Evolutionary conservation across 257 asterid genomes (phyloP), one percentile per base, ranked within the genome.

Genomic region (Asclepias syriaca): DNA sequence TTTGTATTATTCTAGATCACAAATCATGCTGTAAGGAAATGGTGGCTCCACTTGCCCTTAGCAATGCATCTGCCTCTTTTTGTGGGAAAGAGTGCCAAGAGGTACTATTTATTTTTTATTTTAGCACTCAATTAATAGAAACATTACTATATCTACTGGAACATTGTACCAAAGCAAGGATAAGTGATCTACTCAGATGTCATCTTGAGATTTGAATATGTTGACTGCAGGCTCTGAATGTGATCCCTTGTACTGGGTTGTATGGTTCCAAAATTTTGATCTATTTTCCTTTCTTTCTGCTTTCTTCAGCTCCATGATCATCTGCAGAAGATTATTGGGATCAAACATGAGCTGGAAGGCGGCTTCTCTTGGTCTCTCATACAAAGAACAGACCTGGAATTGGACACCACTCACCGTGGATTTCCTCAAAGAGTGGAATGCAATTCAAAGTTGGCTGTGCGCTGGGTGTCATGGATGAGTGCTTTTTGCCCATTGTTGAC

Each of bases 401-500:
- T 88, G 72, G 96, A 92, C 79, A 65, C 87, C 58, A 77, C 90
- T 5, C 82, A 78, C 72, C 87, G 86, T 75, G 82, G 82, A 45
- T 90, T 84, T 78, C 79, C 95, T 70, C 87, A 82, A 80, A 83
- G 91, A 75, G 97, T 90, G 76, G 99, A 95, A 83, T 82, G 98
- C 90, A 95, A 92, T 81, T 89, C 99, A 46, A 95, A 95, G 85
- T 86, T 95, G 74, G 98, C 97, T 74, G 95, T 72, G 96, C 98
- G 12, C 78, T 85, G 67, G 84, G 94, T 63, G 89, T 92, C 22
- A 86, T 95, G 95, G 90, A 95, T 74, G 99, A 95, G 80, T 95
- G 99, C 82, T 90, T 95, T 84, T 74, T 91, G 86, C 99, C 99
- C 63, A 88, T 90, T 54, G 70, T 85, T 78, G 99, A 95, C 82